Base-by-base conservation (phyloP, 805 yeast species). In the Candida arabinofermentans region DNA sequence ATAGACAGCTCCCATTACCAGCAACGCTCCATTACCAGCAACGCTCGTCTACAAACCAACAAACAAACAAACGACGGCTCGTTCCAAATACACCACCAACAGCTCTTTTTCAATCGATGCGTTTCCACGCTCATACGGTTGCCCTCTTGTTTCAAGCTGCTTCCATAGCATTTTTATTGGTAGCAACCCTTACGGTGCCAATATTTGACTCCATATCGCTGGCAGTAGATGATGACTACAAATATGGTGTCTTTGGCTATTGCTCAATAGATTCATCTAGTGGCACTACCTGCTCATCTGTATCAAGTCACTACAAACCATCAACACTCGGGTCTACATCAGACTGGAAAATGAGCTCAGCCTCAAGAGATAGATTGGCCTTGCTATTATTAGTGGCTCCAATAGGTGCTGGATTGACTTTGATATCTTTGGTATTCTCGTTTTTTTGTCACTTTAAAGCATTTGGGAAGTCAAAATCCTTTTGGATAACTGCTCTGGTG, bases 171-270 rank as follows among this genome's bases (percentile, higher is more conserved):
- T 77, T 83, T 45, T 63, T 84, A 34, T 65, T 85, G 32, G 59
- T 85, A 24, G 77, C 83, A 2, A 70, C 79, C 16, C 67, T 85
- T 21, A 72, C 87, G 1, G 71, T 77, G 9, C 91, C 95, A 0
- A 78, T 79, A 2, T 66, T 74, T 8, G 47, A 61, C 2, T 53
- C 69, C 6, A 69, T 85, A 35, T 65, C 67, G 3, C 50, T 85
- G 12, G 81, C 81, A 6, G 57, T 69, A 26, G 70, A 78, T 26
- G 63, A 63, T 17, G 57, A 61, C 32, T 63, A 65, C 48, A 63
- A 67, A 2, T 85, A 72, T 58, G 93, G 93, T 24, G 74, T 77
- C 2, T 74, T 85, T 55, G 93, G 93, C 2, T 77, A 73, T 56
- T 85, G 93, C 55, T 32, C 54, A 4, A 44, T 49, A 4, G 42